Conservation (phyloP, 768 basidiomycete species). For the Boletus edulis region DNA sequence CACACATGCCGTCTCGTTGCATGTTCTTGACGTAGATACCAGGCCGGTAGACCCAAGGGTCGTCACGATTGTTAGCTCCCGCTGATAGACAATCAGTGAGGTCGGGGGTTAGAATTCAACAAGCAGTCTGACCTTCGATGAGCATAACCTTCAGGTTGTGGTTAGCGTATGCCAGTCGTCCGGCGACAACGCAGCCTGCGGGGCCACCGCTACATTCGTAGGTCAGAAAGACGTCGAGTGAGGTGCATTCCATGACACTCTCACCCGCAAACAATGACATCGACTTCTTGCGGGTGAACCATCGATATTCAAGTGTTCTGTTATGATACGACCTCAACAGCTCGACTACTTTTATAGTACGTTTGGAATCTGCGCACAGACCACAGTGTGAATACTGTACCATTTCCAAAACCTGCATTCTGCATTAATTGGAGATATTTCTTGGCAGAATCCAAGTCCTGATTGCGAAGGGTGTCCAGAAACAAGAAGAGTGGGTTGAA, state of each 20-base stretch:
- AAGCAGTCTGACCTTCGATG: slow-evolving; percentile 51
- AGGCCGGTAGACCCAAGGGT: slow-evolving; percentile 73
- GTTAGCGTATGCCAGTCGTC: slow-evolving; percentile 68
- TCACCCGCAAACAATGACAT: slow-evolving; percentile 63
- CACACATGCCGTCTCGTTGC: slow-evolving; percentile 66
- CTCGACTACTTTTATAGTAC: too few relatives aligned
- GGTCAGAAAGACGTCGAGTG: slow-evolving; percentile 2
- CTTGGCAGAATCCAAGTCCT: slow-evolving; percentile 56
- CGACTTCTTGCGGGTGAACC: slow-evolving; percentile 67
- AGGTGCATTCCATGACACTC: background rate
- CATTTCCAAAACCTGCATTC: slow-evolving; percentile 42
- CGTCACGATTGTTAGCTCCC: slow-evolving; percentile 69
- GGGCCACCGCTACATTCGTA: slow-evolving; percentile 50
- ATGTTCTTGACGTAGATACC: slow-evolving; percentile 72
- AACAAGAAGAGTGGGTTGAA: slow-evolving; percentile 57
- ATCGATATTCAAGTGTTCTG: slow-evolving; percentile 18
- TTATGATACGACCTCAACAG: too few relatives aligned
- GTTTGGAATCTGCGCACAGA: too few relatives aligned
- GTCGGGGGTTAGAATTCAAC: background rate
- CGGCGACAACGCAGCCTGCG: slow-evolving; percentile 67
- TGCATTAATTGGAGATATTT: slow-evolving; percentile 55
- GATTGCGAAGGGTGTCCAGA: slow-evolving; percentile 67
- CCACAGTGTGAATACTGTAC: too few relatives aligned
- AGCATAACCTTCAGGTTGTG: slow-evolving; percentile 74
- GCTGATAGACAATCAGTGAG: slow-evolving; percentile 30